phyloP scores from a whole-genome alignment of 2,329 filamentous ascomycete genomes.

The Epichloe sylvatica region DNA sequence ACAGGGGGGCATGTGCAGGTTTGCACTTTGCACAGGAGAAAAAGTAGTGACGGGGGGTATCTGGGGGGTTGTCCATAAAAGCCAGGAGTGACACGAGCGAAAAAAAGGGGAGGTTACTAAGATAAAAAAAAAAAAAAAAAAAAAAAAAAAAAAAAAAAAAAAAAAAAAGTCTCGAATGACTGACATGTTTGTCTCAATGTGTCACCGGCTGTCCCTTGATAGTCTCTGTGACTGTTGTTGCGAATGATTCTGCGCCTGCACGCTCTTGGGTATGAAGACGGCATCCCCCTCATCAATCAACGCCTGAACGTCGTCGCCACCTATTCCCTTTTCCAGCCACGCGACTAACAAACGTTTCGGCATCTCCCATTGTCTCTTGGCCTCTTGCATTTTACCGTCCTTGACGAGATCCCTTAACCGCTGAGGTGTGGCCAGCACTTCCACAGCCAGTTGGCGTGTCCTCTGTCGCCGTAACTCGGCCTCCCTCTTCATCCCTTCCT shows the following conservation, averaged over 20 bases:
- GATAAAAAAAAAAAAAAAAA: no score
- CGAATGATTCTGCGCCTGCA: constrained; percentile 5
- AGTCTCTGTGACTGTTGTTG: constrained; percentile 1
- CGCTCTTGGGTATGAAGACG: constrained; percentile 20
- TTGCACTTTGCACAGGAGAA: background rate
- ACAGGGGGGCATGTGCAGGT: background rate
- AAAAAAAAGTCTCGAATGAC: no score
- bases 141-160: no score
- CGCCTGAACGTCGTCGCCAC: constrained; percentile 38
- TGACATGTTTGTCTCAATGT: background rate
- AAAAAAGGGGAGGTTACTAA: no score
- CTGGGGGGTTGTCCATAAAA: background rate
- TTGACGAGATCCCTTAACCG: constrained; percentile 43
- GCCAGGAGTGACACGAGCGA: background rate
- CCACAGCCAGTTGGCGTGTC: constrained; percentile 44
- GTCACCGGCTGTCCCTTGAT: constrained; percentile 8
- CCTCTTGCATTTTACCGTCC: constrained; percentile 47
- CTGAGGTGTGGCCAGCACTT: constrained; percentile 48
- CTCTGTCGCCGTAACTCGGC: constrained; percentile 21
- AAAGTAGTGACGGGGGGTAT: background rate
- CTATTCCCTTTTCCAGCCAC: constrained; percentile 42
- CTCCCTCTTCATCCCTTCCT: constrained; percentile 21
- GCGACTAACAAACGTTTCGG: constrained; percentile 35
- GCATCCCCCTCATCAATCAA: constrained; percentile 42
- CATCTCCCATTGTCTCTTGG: constrained; percentile 41